Conservation (phyloP, 2,329 filamentous ascomycete genomes). For the Botrytis cinerea region DNA sequence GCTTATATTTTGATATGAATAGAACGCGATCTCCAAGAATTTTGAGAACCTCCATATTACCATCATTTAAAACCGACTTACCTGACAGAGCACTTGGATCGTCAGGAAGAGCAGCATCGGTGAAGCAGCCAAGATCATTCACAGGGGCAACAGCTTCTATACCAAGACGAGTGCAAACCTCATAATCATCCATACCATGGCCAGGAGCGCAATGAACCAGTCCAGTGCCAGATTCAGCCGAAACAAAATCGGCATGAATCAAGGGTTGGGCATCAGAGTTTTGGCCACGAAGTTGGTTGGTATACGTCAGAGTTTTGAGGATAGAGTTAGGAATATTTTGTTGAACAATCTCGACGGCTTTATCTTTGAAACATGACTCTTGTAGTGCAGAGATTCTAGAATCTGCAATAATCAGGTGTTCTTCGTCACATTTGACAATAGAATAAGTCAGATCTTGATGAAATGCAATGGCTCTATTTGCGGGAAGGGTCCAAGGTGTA, state of each 20-base stretch:
- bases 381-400: conserved; percentile 64
- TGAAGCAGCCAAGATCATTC: conserved; percentile 79
- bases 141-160: conserved; percentile 81
- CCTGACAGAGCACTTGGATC: conserved; percentile 68
- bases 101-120: conserved; percentile 72
- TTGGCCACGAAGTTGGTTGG: conserved; percentile 66
- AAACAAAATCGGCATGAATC: conserved; percentile 85
- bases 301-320: conserved; percentile 67
- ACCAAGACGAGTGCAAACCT: conserved; percentile 69
- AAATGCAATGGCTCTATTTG: conserved; percentile 86
- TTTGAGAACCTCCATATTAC: conserved; percentile 68
- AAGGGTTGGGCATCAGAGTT: conserved; percentile 64
- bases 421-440: conserved; percentile 58
- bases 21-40: conserved; percentile 69
- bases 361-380: conserved; percentile 46
- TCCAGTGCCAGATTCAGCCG: conserved; percentile 85
- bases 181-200: conserved; percentile 96
- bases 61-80: conserved; percentile 69
- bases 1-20: conserved; percentile 68
- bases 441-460: conserved; percentile 73
- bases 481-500: conserved; percentile 94
- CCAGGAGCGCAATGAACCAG: conserved; percentile 94
- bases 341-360: conserved; percentile 49
- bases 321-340: conserved; percentile 63
- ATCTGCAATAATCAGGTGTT: conserved; percentile 71